A percentile compares a stretch with the other conserved stretches of the same genome.
Conservation (phyloP, 352 stramenopile species). For the Phytophthora megakarya region DNA sequence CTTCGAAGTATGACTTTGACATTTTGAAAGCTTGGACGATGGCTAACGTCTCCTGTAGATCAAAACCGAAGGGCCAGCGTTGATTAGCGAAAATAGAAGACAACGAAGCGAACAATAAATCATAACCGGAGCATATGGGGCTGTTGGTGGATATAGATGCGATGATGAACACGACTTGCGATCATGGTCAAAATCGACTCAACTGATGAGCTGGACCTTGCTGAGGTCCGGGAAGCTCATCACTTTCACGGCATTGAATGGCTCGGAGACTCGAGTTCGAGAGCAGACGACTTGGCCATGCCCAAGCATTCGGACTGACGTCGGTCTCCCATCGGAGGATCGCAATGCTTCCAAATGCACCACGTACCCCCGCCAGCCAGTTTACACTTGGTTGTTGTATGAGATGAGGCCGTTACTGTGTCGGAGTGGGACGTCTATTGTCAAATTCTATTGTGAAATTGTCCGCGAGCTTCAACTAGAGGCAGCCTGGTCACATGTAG, state of each 20-base stretch:
- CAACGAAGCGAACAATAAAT: background rate
- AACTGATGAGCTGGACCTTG: constrained; percentile 6
- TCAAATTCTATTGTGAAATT: constrained; percentile 13
- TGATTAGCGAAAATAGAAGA: constrained; percentile 32
- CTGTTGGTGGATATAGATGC: constrained; percentile 17
- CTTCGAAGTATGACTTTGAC: background rate
- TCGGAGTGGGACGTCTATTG: constrained; percentile 12
- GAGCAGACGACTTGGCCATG: background rate
- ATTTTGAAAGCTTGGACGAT: background rate
- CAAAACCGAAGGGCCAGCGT: too few species aligned
- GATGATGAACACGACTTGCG: constrained; percentile 24
- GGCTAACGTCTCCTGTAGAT: constrained; percentile 2
- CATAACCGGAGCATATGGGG: constrained; percentile 28
- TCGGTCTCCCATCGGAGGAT: constrained; percentile 18
- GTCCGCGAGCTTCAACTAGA: background rate
- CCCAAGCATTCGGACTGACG: constrained; percentile 28
- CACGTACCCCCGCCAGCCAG: background rate
- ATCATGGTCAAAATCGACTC: background rate
- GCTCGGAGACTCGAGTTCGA: constrained; percentile 11
- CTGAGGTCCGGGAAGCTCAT: constrained; percentile 24
- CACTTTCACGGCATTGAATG: constrained; percentile 18
- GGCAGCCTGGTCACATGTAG: constrained; percentile 15
- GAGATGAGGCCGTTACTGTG: background rate
- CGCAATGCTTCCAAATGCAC: too few species aligned
- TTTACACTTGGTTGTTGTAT: constrained; percentile 5